Evolutionary conservation across 2,329 filamentous ascomycete species (phyloP), one percentile per base, ranked within the genome.

Genomic region (Fusarium virguliforme): DNA sequence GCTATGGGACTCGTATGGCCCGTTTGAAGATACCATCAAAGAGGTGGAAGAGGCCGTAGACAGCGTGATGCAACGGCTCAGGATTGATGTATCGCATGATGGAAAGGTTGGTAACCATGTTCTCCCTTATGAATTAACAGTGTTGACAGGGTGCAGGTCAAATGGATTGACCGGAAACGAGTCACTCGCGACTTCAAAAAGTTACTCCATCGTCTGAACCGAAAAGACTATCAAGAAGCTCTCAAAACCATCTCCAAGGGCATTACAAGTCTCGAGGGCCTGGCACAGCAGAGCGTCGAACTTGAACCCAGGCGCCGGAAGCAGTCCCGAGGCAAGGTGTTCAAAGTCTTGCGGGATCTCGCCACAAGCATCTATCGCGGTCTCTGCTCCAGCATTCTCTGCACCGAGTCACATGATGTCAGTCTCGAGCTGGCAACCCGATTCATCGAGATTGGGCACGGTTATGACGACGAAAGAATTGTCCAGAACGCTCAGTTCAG

Each of bases 41-140:
- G 76, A 77, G 1, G 74, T 81, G 7, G 26, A 67, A 22, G 67
- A 62, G 0, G 73, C 75, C 0, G 65, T 80, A 0, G 4, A 73
- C 0, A 67, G 70, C 34, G 65, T 81, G 13, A 68, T 60, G 50
- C 2, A 53, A 1, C 26, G 41, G 3, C 32, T 73, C 0, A 62
- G 57, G 9, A 48, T 71, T 0, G 40, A 72, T 3, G 30, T 72
- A 0, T 56, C 53, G 1, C 4, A 9, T 0, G 38, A 64, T 26
- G 68, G 68, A 18, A 18, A 66, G 5, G 68, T 55, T 3, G 54
- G 38, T n/a, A 8, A 6, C 1, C 12, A 0, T 4, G 8, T 32
- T 6, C 8, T 4, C 4, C 12, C 1, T 1, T 1, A 2, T 2
- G 8, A 41, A 8, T 4, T 15, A 15, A 0, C 12, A 0, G 34